Evolutionary conservation across 805 yeast genomes (phyloP), one percentile per base, ranked within the genome.

Genomic region (Myxozyma monticola): DNA sequence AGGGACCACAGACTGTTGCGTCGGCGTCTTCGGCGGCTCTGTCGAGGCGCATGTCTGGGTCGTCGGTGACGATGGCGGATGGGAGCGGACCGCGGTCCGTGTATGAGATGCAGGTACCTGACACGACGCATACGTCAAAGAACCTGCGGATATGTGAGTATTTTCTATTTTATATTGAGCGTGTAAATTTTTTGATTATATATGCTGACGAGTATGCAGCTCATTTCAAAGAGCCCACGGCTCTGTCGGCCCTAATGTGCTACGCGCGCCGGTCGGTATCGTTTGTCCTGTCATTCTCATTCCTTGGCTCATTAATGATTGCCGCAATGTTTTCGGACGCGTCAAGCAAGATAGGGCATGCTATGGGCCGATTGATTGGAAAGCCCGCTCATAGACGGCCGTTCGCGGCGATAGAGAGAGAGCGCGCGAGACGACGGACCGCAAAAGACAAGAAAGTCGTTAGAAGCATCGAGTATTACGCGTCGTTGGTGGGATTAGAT

Each of bases 391-490:
- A 18, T 3, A 30, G 20, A 12, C 55, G 61, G 21, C 56, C 54
- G n/a, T 57, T 52, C 24, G 31, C 25, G 9, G 26, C 48, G 7
- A 29, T 43, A 18, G 61, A 58, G 48, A n/a, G 30, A 5, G 47
- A 42, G 36, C 45, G 56, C 30, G 35, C 42, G 30, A 15, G 25
- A 24, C 18, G 10, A 14, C 46, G 61, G 12, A 63, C 66, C 10
- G 63, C 67, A 17, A 60, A 60, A 15, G 77, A 74, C 33, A 46
- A 58, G 8, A 65, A 59, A 48, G 67, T 81, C 9, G 71, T 71
- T 12, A 75, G 80, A 20, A 83, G 83, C 54, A 68, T 91, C 42
- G 65, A 77, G 22, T 88, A 85, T 64, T 91, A 90, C 63, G 83
- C 85, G 14, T 69, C 72, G 34, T 73, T 82, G 26, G 68, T 83